Conservation (phyloP, 163 green algal species). For the Scenedesmus sp. region DNA sequence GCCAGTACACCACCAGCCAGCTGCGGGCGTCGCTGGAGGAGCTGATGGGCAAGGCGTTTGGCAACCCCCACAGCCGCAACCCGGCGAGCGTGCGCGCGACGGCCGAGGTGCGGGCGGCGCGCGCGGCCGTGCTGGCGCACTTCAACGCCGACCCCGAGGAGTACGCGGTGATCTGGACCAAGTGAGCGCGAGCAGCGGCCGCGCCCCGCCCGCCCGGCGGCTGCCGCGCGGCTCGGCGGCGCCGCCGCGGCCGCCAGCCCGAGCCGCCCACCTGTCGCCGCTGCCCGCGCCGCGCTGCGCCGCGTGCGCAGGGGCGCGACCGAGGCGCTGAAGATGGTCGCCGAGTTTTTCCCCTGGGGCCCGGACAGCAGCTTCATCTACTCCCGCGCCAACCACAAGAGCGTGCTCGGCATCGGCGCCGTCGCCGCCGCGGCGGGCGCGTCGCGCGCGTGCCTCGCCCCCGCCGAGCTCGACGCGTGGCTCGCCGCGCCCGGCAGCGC, state of each 20-base stretch:
- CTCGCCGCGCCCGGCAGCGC: conserved; percentile 10
- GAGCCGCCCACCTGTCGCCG: too few relatives aligned
- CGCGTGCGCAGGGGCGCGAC: conserved; percentile 59
- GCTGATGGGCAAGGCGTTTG: background rate
- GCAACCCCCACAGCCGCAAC: conserved; percentile 54
- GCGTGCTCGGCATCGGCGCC: conserved; percentile 65
- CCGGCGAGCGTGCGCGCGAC: conserved; percentile 25
- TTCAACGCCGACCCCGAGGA: conserved; percentile 44
- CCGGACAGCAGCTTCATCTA: conserved; percentile 37
- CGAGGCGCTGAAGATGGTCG: conserved; percentile 61
- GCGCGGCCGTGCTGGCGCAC: conserved; percentile 41
- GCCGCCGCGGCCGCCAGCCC: too few relatives aligned
- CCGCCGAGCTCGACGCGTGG: conserved; percentile 57
- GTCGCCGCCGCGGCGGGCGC: conserved; percentile 46
- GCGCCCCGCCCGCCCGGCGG: too few relatives aligned
- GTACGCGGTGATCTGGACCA: conserved; percentile 65
- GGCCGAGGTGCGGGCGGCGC: conserved; percentile 38
- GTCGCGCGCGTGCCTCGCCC: conserved; percentile 39
- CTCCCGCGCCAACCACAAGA: conserved; percentile 64
- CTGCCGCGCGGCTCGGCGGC: too few relatives aligned
- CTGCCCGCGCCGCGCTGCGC: too few relatives aligned
- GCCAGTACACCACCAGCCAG: conserved; percentile 20
- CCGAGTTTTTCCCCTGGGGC: conserved; percentile 68
- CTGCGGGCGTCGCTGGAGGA: background rate
- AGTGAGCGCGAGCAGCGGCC: conserved; percentile 21